phyloP scores from a whole-genome alignment of 495 filamentous ascomycete genomes.

The Cercophora sp. region DNA sequence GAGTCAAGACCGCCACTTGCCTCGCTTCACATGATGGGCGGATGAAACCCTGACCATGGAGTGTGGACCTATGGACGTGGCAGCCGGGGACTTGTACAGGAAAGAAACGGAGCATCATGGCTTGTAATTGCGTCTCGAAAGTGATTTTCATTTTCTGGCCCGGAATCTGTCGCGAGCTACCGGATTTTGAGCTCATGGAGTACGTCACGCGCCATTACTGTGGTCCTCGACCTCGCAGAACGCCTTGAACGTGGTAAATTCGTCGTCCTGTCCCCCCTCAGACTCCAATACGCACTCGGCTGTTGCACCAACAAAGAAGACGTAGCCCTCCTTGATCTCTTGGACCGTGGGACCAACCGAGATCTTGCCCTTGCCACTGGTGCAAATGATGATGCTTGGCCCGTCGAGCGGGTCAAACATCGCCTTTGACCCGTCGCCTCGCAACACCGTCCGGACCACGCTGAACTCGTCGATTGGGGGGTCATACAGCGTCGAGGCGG shows the following conservation, averaged over 20 bases:
- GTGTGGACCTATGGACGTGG: too few species aligned
- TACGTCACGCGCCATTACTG: slow-evolving; percentile 22
- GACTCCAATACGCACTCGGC: slow-evolving; percentile 79
- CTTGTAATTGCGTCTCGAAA: background rate
- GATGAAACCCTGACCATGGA: too few species aligned
- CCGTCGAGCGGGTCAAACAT: slow-evolving; percentile 84
- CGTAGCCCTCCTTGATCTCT: slow-evolving; percentile 66
- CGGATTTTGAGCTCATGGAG: background rate
- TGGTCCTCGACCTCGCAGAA: slow-evolving; percentile 75
- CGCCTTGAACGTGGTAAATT: slow-evolving; percentile 87
- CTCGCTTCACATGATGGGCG: too few species aligned
- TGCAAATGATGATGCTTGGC: slow-evolving; percentile 90
- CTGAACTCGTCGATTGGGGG: slow-evolving; percentile 96
- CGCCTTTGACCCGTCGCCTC: slow-evolving; percentile 66
- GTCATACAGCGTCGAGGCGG: slow-evolving; percentile 71
- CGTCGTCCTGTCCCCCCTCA: slow-evolving; percentile 47
- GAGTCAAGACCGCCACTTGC: too few species aligned
- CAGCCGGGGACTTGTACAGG: too few species aligned
- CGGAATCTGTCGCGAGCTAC: background rate
- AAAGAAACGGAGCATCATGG: background rate
- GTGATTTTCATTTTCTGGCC: background rate
- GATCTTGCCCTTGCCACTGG: slow-evolving; percentile 73
- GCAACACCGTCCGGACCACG: slow-evolving; percentile 77
- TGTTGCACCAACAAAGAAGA: slow-evolving; percentile 90
- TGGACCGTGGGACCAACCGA: slow-evolving; percentile 70